Percentiles rank a stretch among this genome's conserved stretches.
Conservation (phyloP, 495 filamentous ascomycete species). For the Neurospora tetrasperma region DNA sequence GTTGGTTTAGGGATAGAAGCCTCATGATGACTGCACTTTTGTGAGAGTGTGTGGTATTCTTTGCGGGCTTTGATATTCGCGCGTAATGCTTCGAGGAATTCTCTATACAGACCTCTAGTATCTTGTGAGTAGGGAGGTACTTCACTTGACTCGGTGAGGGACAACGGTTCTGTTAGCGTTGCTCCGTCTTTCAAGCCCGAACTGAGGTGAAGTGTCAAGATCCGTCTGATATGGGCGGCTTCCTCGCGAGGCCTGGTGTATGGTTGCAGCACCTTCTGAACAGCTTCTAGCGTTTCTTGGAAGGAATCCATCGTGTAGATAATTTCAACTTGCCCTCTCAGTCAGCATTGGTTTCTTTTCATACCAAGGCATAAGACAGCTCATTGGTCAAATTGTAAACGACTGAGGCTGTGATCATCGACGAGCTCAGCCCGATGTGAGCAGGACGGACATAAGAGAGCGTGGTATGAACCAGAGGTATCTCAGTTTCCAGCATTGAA, state of each 20-base stretch:
- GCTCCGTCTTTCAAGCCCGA: conserved; percentile 21
- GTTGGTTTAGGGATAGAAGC: background rate
- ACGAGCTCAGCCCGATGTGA: background rate
- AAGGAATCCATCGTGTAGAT: conserved; percentile 2
- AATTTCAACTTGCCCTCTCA: background rate
- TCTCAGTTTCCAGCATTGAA: background rate
- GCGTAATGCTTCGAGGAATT: conserved; percentile 49
- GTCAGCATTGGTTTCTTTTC: background rate
- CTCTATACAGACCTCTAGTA: conserved; percentile 27
- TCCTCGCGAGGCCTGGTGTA: conserved; percentile 37
- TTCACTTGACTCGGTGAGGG: conserved; percentile 24
- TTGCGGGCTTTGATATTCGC: conserved; percentile 46
- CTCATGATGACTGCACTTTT: conserved; percentile 8
- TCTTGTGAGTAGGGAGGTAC: conserved; percentile 10
- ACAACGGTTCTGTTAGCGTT: conserved; percentile 22
- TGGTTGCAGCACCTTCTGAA: conserved; percentile 22
- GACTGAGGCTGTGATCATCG: background rate
- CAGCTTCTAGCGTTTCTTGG: conserved; percentile 10
- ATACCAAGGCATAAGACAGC: background rate
- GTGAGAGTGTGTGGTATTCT: conserved; percentile 30
- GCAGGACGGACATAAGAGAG: background rate
- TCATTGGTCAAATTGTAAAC: background rate
- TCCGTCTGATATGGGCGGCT: conserved; percentile 28
- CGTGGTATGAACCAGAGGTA: background rate
- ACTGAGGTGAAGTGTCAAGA: conserved; percentile 30